These are phyloP conservation scores for Rhynchospora pubera DNA, from an alignment of 176 grass and related monocot species.

Conservation along the genomic window DNA sequence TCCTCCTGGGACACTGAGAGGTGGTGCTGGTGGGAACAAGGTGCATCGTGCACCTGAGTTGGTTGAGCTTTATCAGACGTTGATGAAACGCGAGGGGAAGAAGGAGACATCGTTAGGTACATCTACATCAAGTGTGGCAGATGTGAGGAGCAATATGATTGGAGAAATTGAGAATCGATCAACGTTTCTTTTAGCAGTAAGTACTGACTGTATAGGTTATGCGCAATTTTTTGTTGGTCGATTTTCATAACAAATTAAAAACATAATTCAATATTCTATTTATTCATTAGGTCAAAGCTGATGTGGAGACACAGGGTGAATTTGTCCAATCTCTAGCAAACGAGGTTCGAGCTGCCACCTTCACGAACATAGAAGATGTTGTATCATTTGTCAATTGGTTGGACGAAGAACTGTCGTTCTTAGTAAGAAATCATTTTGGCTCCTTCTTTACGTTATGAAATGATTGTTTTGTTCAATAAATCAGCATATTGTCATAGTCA, in stretches of 20 bases:
- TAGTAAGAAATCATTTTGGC: conserved; percentile 37
- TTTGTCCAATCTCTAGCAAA: conserved; percentile 58
- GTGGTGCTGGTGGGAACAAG: conserved; percentile 44
- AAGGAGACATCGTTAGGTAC: conserved; percentile 58
- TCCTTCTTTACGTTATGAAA: neutral
- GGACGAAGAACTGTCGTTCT: conserved; percentile 92
- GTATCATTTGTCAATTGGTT: conserved; percentile 86
- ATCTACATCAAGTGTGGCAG: conserved; percentile 46
- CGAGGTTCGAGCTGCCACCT: conserved; percentile 31
- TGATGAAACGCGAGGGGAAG: conserved; percentile 92
- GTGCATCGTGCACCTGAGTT: conserved; percentile 83
- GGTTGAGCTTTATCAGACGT: conserved; percentile 87
- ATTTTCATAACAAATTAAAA: neutral
- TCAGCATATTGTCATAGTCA: neutral
- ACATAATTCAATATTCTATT: neutral
- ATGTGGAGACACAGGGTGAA: conserved; percentile 91
- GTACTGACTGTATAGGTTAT: conserved; percentile 24
- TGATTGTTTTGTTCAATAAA: neutral
- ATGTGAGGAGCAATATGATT: conserved; percentile 79
- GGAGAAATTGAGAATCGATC: conserved; percentile 96
- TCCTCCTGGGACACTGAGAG: conserved; percentile 40
- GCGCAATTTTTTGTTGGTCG: neutral
- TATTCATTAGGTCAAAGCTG: conserved; percentile 74
- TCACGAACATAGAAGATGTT: conserved; percentile 57
- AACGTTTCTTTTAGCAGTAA: conserved; percentile 85